Percentiles rank a stretch among this genome's conserved stretches.
These are phyloP conservation scores for Entoloma clypeatum DNA, from an alignment of 1,284 basidiomycete species.

Conservation along the genomic window DNA sequence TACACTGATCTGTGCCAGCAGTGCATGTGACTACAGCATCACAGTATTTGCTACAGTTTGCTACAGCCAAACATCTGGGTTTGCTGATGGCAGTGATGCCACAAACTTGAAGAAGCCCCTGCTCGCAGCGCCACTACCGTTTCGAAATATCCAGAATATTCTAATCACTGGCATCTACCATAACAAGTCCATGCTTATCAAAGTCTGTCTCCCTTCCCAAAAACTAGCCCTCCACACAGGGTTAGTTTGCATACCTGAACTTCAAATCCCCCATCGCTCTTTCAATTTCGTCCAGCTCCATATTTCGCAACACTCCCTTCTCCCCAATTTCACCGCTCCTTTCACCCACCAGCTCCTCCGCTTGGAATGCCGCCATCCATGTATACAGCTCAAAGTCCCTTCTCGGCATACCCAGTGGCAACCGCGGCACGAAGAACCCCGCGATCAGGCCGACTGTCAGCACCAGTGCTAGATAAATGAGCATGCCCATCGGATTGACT, in stretches of 20 bases:
- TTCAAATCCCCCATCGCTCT: constrained; percentile 26
- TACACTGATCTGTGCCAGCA: too few relatives aligned
- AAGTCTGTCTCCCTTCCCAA: too few relatives aligned
- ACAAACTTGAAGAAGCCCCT: too few relatives aligned
- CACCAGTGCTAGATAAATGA: constrained; percentile 22
- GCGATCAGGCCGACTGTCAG: constrained; percentile 29
- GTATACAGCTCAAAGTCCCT: constrained; percentile 37
- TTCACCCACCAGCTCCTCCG: constrained; percentile 31
- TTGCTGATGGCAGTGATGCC: too few relatives aligned
- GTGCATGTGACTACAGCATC: too few relatives aligned
- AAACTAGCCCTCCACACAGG: too few relatives aligned
- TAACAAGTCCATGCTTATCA: too few relatives aligned
- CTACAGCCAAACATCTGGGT: too few relatives aligned
- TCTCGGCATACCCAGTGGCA: constrained; percentile 32
- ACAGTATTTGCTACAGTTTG: too few relatives aligned
- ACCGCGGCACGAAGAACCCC: constrained; percentile 34
- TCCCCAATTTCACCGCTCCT: constrained; percentile 14
- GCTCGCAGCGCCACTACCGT: too few relatives aligned
- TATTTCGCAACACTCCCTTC: constrained; percentile 23
- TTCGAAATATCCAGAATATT: too few relatives aligned
- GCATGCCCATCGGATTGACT: constrained; percentile 23
- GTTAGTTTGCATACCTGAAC: constrained; percentile 24
- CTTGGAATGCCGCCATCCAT: constrained; percentile 36
- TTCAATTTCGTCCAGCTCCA: constrained; percentile 30
- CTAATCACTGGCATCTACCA: too few relatives aligned